Evolutionary conservation across 768 basidiomycete species (phyloP).

Genomic region (Boletus huronensis): DNA sequence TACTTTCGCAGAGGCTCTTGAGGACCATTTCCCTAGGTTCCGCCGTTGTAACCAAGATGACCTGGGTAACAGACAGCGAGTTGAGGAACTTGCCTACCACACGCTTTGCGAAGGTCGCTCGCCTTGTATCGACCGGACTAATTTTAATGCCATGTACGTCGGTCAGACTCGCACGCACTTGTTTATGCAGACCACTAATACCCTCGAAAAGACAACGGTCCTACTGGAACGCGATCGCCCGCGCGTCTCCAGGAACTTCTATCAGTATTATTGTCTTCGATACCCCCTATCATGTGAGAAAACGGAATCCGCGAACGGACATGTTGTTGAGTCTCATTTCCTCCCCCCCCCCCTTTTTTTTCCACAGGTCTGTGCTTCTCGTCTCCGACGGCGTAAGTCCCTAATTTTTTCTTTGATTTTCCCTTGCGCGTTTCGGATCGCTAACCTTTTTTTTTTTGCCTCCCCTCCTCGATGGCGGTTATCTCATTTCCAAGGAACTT

Average conservation of each 20-base stretch:
- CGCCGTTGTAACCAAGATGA: slow-evolving; percentile 79
- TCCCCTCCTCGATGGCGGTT: slow-evolving; percentile 9
- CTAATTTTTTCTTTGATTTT: slow-evolving; percentile 1
- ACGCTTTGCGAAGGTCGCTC: slow-evolving; percentile 57
- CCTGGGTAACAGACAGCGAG: slow-evolving; percentile 61
- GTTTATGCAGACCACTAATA: neutral
- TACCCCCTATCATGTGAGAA: slow-evolving; percentile 66
- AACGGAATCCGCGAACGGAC: slow-evolving; percentile 2
- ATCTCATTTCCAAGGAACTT: slow-evolving; percentile 46
- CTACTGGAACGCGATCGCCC: slow-evolving; percentile 73
- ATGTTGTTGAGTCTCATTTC: slow-evolving; percentile 11
- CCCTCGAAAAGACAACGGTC: slow-evolving; percentile 53
- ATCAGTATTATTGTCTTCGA: slow-evolving; percentile 78
- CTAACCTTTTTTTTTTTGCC: slow-evolving; percentile 4
- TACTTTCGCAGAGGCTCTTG: slow-evolving; percentile 72
- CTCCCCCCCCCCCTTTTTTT: slow-evolving; percentile 11
- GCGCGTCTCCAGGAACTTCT: slow-evolving; percentile 56
- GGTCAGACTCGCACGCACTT: neutral
- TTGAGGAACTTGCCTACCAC: slow-evolving; percentile 55
- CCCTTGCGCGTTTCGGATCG: slow-evolving; percentile 1
- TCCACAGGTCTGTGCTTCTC: slow-evolving; percentile 55
- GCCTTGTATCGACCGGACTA: slow-evolving; percentile 78
- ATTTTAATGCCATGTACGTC: slow-evolving; percentile 64
- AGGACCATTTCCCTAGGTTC: slow-evolving; percentile 57
- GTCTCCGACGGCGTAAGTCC: slow-evolving; percentile 56